These are phyloP conservation scores for Asterophora lycoperdoides DNA, from an alignment of 768 basidiomycete species.

Conservation along the genomic window DNA sequence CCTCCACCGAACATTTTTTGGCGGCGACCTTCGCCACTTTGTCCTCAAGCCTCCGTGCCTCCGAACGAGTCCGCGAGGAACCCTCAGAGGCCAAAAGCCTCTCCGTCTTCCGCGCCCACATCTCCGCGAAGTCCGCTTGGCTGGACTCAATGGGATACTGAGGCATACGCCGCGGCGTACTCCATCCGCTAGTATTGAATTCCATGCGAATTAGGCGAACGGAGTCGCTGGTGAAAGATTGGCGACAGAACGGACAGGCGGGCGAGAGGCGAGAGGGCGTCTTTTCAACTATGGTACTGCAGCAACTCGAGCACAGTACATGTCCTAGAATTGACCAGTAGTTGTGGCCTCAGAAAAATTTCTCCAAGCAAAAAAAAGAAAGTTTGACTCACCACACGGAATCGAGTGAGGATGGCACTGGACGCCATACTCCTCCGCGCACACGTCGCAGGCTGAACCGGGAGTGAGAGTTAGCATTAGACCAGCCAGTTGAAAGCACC, in stretches of 20 bases:
- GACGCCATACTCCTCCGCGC: constrained; percentile 79
- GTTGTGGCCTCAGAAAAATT: constrained; percentile 24
- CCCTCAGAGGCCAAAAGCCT: constrained; percentile 45
- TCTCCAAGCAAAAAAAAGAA: constrained; percentile 16
- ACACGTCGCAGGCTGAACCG: constrained; percentile 85
- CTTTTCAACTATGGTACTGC: constrained; percentile 79
- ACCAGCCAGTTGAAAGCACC: constrained; percentile 41
- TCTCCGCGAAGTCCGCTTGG: constrained; percentile 36
- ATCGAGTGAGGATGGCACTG: constrained; percentile 75
- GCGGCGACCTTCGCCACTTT: constrained; percentile 75
- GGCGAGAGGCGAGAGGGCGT: constrained; percentile 65
- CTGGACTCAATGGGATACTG: constrained; percentile 38
- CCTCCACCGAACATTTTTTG: constrained; percentile 86
- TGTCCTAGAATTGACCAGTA: constrained; percentile 50
- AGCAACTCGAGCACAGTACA: constrained; percentile 73
- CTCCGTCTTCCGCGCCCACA: constrained; percentile 44
- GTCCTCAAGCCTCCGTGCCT: constrained; percentile 68
- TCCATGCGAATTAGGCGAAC: constrained; percentile 79
- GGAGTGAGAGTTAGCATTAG: constrained; percentile 78
- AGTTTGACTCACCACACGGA: constrained; percentile 61
- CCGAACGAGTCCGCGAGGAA: constrained; percentile 40
- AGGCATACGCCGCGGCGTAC: constrained; percentile 57
- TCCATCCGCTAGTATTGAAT: constrained; percentile 64
- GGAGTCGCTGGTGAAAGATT: constrained; percentile 60
- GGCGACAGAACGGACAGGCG: constrained; percentile 82